Evolutionary conservation across 305 asterid genomes (phyloP), one percentile per base, ranked within the genome.

Genomic region (Plantago rigida): DNA sequence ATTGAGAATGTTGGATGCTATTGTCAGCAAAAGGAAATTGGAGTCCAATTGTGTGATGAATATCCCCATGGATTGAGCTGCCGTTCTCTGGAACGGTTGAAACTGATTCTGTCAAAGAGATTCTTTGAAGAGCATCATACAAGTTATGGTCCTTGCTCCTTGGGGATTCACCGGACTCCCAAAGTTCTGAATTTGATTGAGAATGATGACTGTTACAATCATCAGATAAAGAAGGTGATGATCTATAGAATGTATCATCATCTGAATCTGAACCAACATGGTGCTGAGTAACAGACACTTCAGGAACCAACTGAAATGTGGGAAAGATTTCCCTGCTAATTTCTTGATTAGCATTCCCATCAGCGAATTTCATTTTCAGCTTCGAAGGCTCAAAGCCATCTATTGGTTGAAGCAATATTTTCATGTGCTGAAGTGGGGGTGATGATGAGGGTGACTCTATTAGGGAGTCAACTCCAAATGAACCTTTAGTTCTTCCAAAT

Each of bases 221-320:
- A 63, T 82, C 92, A n/a, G 94, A 85, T 60, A 76, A 51, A 47
- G 84, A 82, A 13, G 91, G 84, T 56, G 96, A 87, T 57, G 98
- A 91, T 76, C 89, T 70, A 69, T 77, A 86, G 73, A 87, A 91
- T 69, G 96, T 83, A 69, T 86, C 95, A 28, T 77, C 87, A 70
- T 91, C 98, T 1, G 98, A 84, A 61, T 86, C 92, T 51, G 94
- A 82, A 74, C 81, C 82, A 54, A 59, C 68, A 63, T 75, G 71
- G 39, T 70, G 78, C 66, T 57, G 75, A 64, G 85, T 65, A 62
- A 74, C 41, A 58, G 79, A 77, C 57, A 68, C 71, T 74, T 84
- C 94, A 10, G 98, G 98, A 47, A 91, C 88, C 81, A 91, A 78
- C 84, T 91, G 98, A 77, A 91, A 91, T 42, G 96, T 84, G 73